phyloP scores from a whole-genome alignment of 176 grass and related monocot genomes.

The Typha latifolia region DNA sequence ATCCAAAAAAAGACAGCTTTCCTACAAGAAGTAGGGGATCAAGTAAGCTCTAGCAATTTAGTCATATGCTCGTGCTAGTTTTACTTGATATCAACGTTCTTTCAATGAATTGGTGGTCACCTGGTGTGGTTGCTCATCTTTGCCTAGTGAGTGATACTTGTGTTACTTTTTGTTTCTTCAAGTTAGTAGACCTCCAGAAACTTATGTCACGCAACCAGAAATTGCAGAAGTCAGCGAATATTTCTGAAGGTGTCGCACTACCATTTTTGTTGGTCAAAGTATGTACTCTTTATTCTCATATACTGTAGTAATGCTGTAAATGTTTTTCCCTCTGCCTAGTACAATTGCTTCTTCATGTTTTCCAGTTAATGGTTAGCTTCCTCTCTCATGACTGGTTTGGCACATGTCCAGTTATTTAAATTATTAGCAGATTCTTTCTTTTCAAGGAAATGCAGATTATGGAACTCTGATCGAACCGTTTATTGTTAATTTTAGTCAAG shows the following conservation, averaged over 20 bases:
- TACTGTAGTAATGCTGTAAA: neutral
- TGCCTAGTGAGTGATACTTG: conserved; percentile 1
- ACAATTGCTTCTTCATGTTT: neutral
- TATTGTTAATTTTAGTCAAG: too few species aligned
- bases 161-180: conserved; percentile 35
- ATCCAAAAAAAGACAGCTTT: conserved; percentile 68
- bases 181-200: conserved; percentile 84
- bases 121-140: conserved; percentile 7
- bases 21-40: conserved; percentile 73
- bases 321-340: neutral
- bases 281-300: conserved; percentile 5
- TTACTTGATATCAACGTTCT: conserved; percentile 21
- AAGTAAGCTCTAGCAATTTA: conserved; percentile 44
- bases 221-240: conserved; percentile 36
- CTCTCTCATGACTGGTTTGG: too few species aligned
- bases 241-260: conserved; percentile 51
- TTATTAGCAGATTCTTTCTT: too few species aligned
- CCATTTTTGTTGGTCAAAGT: conserved; percentile 95
- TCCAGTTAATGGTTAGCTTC: too few species aligned
- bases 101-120: conserved; percentile 12
- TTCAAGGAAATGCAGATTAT: too few species aligned
- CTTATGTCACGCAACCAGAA: conserved; percentile 66
- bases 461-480: too few species aligned
- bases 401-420: too few species aligned
- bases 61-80: conserved; percentile 8